Conservation (phyloP, 805 yeast species). For the Millerozyma acaciae region DNA sequence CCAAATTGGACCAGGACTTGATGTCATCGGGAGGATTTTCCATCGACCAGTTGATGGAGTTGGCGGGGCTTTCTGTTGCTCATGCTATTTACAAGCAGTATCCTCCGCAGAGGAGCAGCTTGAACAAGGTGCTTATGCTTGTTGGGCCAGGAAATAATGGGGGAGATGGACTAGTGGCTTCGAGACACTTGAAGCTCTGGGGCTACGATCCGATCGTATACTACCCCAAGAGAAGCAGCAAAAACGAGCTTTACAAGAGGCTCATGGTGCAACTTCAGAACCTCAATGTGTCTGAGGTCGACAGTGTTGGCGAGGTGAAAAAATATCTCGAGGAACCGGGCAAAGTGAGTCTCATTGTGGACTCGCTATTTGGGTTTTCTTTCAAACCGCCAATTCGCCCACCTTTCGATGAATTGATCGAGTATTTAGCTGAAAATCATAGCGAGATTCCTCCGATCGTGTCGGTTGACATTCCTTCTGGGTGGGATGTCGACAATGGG, state of each 20-base stretch:
- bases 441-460: constrained; percentile 57
- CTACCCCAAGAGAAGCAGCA: constrained; percentile 66
- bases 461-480: constrained; percentile 89
- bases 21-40: constrained; percentile 84
- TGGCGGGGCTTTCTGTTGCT: constrained; percentile 94
- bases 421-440: constrained; percentile 25
- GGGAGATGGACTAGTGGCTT: constrained; percentile 96
- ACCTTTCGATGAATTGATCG: constrained; percentile 56
- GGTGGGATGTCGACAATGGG: constrained; percentile 95
- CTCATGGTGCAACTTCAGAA: constrained; percentile 64
- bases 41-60: constrained; percentile 88
- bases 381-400: constrained; percentile 83
- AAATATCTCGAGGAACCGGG: constrained; percentile 5
- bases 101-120: constrained; percentile 44
- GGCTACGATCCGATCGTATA: constrained; percentile 65
- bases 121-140: constrained; percentile 53
- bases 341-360: constrained; percentile 48
- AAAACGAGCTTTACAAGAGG: constrained; percentile 53
- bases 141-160: constrained; percentile 98
- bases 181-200: constrained; percentile 79
- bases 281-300: constrained; percentile 58
- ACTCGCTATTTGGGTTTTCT: constrained; percentile 89
- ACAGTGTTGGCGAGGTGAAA: constrained; percentile 31
- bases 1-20: constrained; percentile 75
- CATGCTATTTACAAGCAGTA: constrained; percentile 69